These are phyloP conservation scores for Paralagenidium karlingii DNA, from an alignment of 352 stramenopile genomes.

Conservation along the genomic window DNA sequence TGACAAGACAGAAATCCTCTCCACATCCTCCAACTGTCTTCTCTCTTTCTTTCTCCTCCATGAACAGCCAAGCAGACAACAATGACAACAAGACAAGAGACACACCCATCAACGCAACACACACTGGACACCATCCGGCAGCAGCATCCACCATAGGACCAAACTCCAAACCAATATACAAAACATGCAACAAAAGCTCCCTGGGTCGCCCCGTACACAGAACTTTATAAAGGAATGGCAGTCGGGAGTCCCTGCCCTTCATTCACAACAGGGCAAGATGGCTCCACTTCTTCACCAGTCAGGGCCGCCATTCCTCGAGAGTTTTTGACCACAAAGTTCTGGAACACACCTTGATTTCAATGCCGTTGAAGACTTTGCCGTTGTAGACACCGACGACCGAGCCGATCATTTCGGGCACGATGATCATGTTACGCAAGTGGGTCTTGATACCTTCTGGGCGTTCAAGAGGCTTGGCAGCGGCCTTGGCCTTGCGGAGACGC, in stretches of 20 bases:
- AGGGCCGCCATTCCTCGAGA: constrained; percentile 71
- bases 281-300: constrained; percentile 29
- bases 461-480: constrained; percentile 93
- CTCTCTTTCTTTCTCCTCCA: too few species aligned
- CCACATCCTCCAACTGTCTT: too few species aligned
- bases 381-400: constrained; percentile 99
- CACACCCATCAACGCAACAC: constrained; percentile 7
- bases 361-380: constrained; percentile 98
- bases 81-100: constrained; percentile 6
- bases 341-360: constrained; percentile 98
- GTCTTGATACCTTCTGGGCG: constrained; percentile 99
- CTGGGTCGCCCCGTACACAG: constrained; percentile 85
- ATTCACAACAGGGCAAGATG: too few species aligned
- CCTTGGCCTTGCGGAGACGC: constrained; percentile 98
- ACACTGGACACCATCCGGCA: constrained; percentile 3
- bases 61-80: too few species aligned
- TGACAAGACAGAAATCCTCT: too few species aligned
- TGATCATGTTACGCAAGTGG: constrained; percentile 99
- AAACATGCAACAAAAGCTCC: constrained; percentile 24
- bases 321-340: constrained; percentile 66
- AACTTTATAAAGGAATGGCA: constrained; percentile 73
- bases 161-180: constrained; percentile 8
- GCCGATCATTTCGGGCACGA: constrained; percentile 99
- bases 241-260: too few species aligned
- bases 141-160: constrained; percentile 3